phyloP scores from a whole-genome alignment of 345 rosid species.

The Eucalyptus melliodora region DNA sequence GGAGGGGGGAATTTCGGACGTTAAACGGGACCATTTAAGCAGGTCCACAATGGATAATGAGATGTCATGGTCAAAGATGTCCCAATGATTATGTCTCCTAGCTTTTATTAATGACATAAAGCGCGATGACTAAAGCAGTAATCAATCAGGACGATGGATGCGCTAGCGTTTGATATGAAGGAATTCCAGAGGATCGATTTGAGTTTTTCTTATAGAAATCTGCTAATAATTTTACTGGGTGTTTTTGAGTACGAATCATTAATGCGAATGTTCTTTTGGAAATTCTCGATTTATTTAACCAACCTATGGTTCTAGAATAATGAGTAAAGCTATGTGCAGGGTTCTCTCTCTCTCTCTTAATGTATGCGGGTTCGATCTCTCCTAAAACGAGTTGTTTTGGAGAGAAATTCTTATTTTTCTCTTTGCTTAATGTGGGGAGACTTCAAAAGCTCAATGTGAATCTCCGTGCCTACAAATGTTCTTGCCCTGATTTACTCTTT shows the following conservation, averaged over 20 bases:
- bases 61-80: neutral
- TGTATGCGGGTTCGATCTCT: neutral
- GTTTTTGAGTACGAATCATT: neutral
- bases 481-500: neutral
- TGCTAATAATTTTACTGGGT: neutral
- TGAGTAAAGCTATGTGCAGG: neutral
- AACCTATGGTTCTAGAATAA: neutral
- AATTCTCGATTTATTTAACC: neutral
- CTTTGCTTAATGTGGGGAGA: neutral
- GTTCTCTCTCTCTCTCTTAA: too few relatives aligned
- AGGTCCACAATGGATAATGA: neutral
- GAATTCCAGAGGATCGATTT: neutral
- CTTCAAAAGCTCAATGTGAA: neutral
- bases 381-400: neutral
- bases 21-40: neutral
- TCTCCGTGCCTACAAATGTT: neutral
- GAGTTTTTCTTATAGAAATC: neutral
- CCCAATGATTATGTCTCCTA: neutral
- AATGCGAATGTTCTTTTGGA: neutral
- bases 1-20: neutral
- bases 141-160: neutral
- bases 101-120: neutral
- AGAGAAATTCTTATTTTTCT: too few relatives aligned
- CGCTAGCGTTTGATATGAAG: neutral
- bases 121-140: neutral